Evolutionary conservation across 768 basidiomycete genomes (phyloP).

Genomic region (Pleurotus citrinopileatus): DNA sequence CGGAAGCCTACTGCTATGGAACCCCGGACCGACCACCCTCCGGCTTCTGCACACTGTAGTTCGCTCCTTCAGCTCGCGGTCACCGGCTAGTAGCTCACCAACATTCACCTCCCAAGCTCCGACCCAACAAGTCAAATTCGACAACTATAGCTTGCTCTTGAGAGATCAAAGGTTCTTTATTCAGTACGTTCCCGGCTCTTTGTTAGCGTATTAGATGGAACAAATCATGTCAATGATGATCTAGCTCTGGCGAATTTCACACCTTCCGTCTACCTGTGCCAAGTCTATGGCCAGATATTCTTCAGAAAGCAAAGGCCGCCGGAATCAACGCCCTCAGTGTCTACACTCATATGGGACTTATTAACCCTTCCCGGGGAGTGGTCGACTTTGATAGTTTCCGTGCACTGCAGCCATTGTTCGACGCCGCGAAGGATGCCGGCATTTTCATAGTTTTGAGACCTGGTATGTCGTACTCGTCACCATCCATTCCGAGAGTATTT

Average conservation of each 20-base stretch:
- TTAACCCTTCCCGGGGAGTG: slow-evolving; percentile 71
- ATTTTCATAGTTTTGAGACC: slow-evolving; percentile 81
- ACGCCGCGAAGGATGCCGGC: slow-evolving; percentile 70
- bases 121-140: slow-evolving; percentile 39
- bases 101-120: neutral
- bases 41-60: neutral
- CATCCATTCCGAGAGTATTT: neutral
- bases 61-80: neutral
- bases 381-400: slow-evolving; percentile 74
- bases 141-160: slow-evolving; percentile 70
- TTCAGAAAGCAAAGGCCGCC: slow-evolving; percentile 78
- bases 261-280: slow-evolving; percentile 80
- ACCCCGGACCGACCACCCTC: neutral
- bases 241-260: slow-evolving; percentile 83
- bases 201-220: neutral
- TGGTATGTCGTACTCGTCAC: slow-evolving; percentile 36
- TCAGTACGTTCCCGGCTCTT: slow-evolving; percentile 45
- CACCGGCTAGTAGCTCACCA: neutral
- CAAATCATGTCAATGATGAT: neutral
- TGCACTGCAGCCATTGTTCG: slow-evolving; percentile 65
- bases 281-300: slow-evolving; percentile 76
- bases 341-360: slow-evolving; percentile 78
- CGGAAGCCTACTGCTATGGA: neutral
- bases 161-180: slow-evolving; percentile 71
- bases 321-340: slow-evolving; percentile 79